Evolutionary conservation across 163 green algal genomes (phyloP), one percentile per base, ranked within the genome.

Genomic region (Prototheca stagnorum): DNA sequence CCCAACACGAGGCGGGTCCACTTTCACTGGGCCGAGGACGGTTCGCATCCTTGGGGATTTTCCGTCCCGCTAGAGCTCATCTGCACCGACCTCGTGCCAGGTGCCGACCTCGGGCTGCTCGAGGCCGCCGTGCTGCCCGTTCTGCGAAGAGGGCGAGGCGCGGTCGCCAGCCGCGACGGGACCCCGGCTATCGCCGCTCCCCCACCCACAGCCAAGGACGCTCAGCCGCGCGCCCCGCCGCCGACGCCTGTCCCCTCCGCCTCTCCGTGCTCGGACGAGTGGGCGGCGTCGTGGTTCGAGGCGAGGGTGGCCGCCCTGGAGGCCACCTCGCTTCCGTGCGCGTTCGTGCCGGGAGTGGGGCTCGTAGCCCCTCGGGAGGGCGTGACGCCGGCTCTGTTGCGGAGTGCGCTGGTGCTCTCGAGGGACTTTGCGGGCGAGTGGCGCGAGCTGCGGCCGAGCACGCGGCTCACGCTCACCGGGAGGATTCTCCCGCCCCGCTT

Each of bases 1-100:
- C 14, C 19, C 1, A 66, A 89, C 74, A 93, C 79, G 2, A 49
- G 58, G 8, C 68, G 85, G 4, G 43, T 93, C 35, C 85, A 95
- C 62, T 70, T 89, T 23, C 83, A 94, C 57, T 39, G 61, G 5
- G 39, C 51, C 0, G 27, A 45, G 8, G 75, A 87, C 43, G 78
- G 81, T 36, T 53, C 21, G 21, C 25, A 12, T 9, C 73, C 70
- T 2, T 53, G 84, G 50, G 72, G 72, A 7, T 57, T 90, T 25
- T 81, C 57, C n/a, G 27, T 88, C 43, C 79, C 79, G 0, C 35
- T 84, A 36, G 80, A 89, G 25, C 35, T 47, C 40, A 21, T 47
- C 6, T 8, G 16, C 9, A 14, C 11, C 33, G 14, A 39, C 33
- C 14, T 39, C 11, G 11, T 14, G 33, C 11, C 11, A n/a, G 17